These are phyloP conservation scores for Allium fistulosum DNA, from an alignment of 106 monocot genomes.

Conservation along the genomic window DNA sequence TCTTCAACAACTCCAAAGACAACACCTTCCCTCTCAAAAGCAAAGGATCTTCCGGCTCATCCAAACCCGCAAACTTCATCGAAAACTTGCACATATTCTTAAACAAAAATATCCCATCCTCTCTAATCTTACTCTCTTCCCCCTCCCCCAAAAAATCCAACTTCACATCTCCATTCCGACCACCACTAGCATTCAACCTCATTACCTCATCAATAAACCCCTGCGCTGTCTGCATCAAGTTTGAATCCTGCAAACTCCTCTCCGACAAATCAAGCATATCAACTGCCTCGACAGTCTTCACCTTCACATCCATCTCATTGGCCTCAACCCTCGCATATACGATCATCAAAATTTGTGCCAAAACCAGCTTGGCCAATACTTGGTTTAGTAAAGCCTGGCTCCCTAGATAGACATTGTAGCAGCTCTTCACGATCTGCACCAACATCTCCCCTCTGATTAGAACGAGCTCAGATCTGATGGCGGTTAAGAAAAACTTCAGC, in stretches of 20 bases:
- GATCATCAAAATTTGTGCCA: constrained; percentile 61
- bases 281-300: constrained; percentile 41
- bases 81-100: constrained; percentile 91
- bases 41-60: constrained; percentile 77
- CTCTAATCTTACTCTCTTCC: constrained; percentile 58
- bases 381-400: constrained; percentile 66
- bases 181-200: constrained; percentile 31
- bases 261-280: constrained; percentile 90
- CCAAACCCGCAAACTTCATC: constrained; percentile 80
- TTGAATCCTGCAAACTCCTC: constrained; percentile 73
- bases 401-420: constrained; percentile 86
- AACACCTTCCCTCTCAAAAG: constrained; percentile 82
- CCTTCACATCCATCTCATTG: constrained; percentile 34
- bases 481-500: constrained; percentile 61
- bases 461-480: constrained; percentile 48
- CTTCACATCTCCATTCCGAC: neutral
- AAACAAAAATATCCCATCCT: constrained; percentile 83
- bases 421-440: constrained; percentile 67
- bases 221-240: constrained; percentile 62
- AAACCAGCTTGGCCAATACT: constrained; percentile 69
- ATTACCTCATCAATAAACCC: constrained; percentile 78
- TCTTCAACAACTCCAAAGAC: constrained; percentile 86
- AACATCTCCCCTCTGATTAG: constrained; percentile 53
- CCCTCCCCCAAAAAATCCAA: constrained; percentile 3
- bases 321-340: constrained; percentile 65